Conservation (phyloP, 208 protist genomes). For the Leishmania braziliensis region DNA sequence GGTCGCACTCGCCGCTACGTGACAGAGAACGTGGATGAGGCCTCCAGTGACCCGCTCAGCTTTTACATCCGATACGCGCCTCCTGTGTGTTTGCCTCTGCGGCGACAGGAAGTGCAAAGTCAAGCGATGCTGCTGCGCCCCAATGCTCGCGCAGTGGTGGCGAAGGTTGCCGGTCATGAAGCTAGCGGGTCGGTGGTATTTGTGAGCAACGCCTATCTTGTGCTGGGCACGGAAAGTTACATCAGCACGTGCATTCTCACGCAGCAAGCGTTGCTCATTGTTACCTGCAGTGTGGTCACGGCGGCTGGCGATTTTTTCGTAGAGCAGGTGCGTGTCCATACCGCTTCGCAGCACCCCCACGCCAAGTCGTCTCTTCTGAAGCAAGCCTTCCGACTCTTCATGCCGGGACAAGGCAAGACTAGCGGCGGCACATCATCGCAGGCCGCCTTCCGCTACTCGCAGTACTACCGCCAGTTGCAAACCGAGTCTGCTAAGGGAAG, state of each 20-base stretch:
- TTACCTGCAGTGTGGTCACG: slow-evolving; percentile 70
- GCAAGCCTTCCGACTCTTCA: slow-evolving; percentile 51
- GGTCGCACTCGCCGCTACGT: slow-evolving; percentile 24
- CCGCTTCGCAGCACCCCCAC: slow-evolving; percentile 39
- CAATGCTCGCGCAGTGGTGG: slow-evolving; percentile 50
- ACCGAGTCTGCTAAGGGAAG: slow-evolving; percentile 43
- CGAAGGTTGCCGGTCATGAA: slow-evolving; percentile 40
- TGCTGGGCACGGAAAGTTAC: slow-evolving; percentile 56
- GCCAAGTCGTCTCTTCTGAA: slow-evolving; percentile 41
- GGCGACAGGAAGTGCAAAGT: slow-evolving; percentile 3
- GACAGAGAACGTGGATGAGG: slow-evolving; percentile 35
- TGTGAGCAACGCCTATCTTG: slow-evolving; percentile 66
- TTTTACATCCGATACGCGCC: slow-evolving; percentile 64
- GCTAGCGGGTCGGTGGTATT: slow-evolving; percentile 29
- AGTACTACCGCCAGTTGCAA: slow-evolving; percentile 77
- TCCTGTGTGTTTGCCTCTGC: slow-evolving; percentile 48
- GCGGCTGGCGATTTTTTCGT: slow-evolving; percentile 62
- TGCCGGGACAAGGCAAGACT: slow-evolving; percentile 24
- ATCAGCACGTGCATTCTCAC: slow-evolving; percentile 65
- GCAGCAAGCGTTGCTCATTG: slow-evolving; percentile 53
- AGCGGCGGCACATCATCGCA: slow-evolving; percentile 37
- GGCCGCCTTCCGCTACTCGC: slow-evolving; percentile 66
- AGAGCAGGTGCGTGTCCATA: slow-evolving; percentile 49
- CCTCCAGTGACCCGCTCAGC: slow-evolving; percentile 45
- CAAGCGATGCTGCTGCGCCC: slow-evolving; percentile 17